Base-by-base conservation (phyloP, 148 eudicot species). In the Mesembryanthemum crystallinum region DNA sequence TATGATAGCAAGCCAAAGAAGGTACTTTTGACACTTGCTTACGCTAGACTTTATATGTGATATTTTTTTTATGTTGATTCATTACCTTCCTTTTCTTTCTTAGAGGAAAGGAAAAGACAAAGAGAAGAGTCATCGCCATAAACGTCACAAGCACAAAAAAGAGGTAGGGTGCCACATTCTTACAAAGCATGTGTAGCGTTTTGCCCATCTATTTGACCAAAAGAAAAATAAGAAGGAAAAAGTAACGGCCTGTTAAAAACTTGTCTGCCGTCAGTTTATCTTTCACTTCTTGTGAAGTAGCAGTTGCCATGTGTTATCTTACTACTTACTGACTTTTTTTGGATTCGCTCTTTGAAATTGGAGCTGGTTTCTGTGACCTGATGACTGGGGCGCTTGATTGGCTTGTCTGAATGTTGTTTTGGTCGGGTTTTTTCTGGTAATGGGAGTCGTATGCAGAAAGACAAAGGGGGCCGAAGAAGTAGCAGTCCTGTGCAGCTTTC, bases 401-500 rank as follows among this genome's bases (percentile, higher is more conserved):
- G 87, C 77, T 89, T 88, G 85, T 79, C 84, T 87, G 89, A 85
- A 86, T 89, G 82, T 79, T 90, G 82, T 81, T 88, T 85, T 85
- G 86, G 89, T 78, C 83, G 39, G 86, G 86, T 74, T 79, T 86
- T 82, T 60, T 81, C 85, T 90, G 90, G 82, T 82, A 85, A 78
- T 89, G 91, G 79, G 98, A 94, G 98, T 85, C 73, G 62, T 79
- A 85, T 84, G 80, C 85, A 94, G 98, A 92, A 92, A 85, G 81
- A 78, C 83, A 78, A 88, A 83, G 88, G 80, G 75, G 85, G 81
- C 61, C 79, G 83, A 80, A 80, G 80, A 71, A 83, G 90, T 59
- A 79, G 82, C 67, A 73, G 98, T 66, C 98, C 98, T 77, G 98
- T 94, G 59, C 93, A 87, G 87, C 97, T 94, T 67, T 94, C 98